Evolutionary conservation across 257 asterid genomes (phyloP), one percentile per base, ranked within the genome.

Genomic region (Hygrophila difformis): DNA sequence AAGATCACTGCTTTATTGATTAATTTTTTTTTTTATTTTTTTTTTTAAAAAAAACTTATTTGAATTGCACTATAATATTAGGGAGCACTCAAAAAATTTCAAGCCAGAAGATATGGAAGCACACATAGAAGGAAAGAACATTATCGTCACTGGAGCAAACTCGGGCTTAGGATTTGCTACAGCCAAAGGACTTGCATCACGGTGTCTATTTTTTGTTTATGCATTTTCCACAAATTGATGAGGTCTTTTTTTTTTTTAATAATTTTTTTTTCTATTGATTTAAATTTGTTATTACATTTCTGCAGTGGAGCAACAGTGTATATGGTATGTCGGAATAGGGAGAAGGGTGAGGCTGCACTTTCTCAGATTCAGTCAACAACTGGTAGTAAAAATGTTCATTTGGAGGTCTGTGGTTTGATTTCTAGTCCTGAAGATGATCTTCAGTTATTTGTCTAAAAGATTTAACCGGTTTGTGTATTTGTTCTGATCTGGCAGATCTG

Each of bases 121-220:
- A 39, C 61, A 28, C 50, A 73, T 82, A 50, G 86, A 77, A 58
- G 94, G 93, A 28, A 89, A 89, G 71, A 82, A 85, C 67, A 82
- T 94, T 57, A 62, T 89, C 18, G 91, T 89, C 20, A 89, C 98
- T 1, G 98, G 98, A 57, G 98, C 96, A 3, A 89, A 89, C 69
- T 73, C 98, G 0, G 98, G 98, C 61, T 64, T 89, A 41, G 98
- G 98, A 56, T 89, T 70, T 46, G 87, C 94, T 23, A 62, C 93
- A 18, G 96, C 94, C 1, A 81, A 79, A 82, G 92, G 91, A 34
- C 89, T 85, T 19, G 98, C 98, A 40, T 73, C 82, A 23, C 88
- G 94, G 98, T 88, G 7, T n/a, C 28, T 22, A 10, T 16, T 5
- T 13, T 11, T 8, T 41, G 31, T 45, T 39, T 39, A 10, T 23